These are phyloP conservation scores for Endocalyx cinctus DNA, from an alignment of 2,329 filamentous ascomycete species.

Conservation along the genomic window DNA sequence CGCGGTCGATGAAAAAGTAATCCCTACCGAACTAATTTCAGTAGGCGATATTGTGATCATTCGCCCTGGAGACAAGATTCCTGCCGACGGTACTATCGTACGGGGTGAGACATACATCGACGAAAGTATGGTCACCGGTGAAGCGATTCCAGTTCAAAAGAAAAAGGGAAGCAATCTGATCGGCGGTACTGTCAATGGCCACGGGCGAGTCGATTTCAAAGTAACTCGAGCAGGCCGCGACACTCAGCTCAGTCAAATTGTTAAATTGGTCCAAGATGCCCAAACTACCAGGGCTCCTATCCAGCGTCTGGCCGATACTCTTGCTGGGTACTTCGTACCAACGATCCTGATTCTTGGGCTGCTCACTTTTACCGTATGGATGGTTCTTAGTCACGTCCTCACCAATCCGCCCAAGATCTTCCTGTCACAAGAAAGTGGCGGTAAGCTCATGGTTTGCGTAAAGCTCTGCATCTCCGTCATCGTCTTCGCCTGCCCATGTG, in stretches of 20 bases:
- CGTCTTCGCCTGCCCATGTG: conserved; percentile 95
- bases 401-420: conserved; percentile 86
- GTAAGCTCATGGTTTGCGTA: conserved; percentile 92
- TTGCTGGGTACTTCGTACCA: conserved; percentile 93
- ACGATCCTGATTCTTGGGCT: conserved; percentile 80
- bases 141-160: conserved; percentile 93
- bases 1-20: conserved; percentile 74
- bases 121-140: conserved; percentile 97
- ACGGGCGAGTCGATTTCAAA: conserved; percentile 84
- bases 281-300: conserved; percentile 94
- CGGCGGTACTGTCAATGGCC: conserved; percentile 92
- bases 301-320: conserved; percentile 82
- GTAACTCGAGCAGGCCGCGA: conserved; percentile 91
- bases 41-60: conserved; percentile 91
- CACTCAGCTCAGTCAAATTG: conserved; percentile 95
- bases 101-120: conserved; percentile 91
- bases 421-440: conserved; percentile 71
- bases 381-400: conserved; percentile 86
- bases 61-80: conserved; percentile 92
- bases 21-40: conserved; percentile 91
- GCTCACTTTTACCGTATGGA: conserved; percentile 84
- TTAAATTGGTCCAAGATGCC: conserved; percentile 95
- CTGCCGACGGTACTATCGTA: conserved; percentile 82
- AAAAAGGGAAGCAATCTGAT: conserved; percentile 74
- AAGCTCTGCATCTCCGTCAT: conserved; percentile 98